Base-by-base conservation (phyloP, 1,284 basidiomycete species). In the Volvariella surrecta region DNA sequence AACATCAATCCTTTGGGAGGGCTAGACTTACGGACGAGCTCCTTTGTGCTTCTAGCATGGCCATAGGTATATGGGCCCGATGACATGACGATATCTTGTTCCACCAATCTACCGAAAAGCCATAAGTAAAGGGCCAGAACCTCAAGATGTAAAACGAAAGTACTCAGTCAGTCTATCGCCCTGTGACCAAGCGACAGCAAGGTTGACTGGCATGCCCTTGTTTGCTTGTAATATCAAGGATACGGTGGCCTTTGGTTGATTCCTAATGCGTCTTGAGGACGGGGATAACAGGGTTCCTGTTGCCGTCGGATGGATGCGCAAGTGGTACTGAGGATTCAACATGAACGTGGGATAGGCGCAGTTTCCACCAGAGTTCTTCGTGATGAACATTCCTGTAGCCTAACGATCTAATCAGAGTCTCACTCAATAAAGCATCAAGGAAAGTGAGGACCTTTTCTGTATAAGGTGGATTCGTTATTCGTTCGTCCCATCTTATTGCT, bases 41-140 rank as follows among this genome's bases (percentile, higher is more conserved):
- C 63, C 17, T 73, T 70, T 19, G 64, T 59, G 4, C 74, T 62
- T 44, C 76, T 70, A 0, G 88, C 82, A 39, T 83, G 67, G 1
- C 90, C 90, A 58, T 90, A 91, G 16, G 70, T 79, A 57, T 96
- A 97, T 7, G 83, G 68, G 0, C 91, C 89, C 0, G 89, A 90
- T 42, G 78, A 82, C 1, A 74, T 70, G 0, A 76, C 70, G 1
- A 93, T 60, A 38, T 90, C 87, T 40, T 79, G 84, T 46, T 80
- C 68, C 1, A 70, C 61, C 10, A 81, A 53, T 45, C 82, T 85
- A 45, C 30, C 22, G 37, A 37, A 34, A 37, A 41, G 20, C 46
- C 31, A 32, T 20, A 43, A 16, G 17, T 10, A 47, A 32, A 19
- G 41, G 34, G 18, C 19, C n/a, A n/a, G 35, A 2, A 21, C 40